These are phyloP conservation scores for Xylaria sp. DNA, from an alignment of 2,329 filamentous ascomycete species.

Conservation along the genomic window DNA sequence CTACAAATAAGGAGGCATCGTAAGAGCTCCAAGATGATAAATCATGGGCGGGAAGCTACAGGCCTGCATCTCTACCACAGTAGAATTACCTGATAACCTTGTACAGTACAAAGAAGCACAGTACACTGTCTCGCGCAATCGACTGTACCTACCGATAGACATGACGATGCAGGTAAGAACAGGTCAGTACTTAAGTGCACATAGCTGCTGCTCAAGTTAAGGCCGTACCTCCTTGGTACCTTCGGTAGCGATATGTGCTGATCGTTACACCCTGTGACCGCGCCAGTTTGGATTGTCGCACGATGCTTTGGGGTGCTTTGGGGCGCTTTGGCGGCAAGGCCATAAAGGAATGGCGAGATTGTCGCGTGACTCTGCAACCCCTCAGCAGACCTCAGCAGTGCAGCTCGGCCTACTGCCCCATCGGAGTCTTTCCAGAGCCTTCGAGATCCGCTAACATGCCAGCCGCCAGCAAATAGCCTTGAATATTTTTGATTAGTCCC, in stretches of 20 bases:
- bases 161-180: constrained; percentile 27
- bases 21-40: constrained; percentile 1
- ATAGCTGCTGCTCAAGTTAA: background rate
- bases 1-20: constrained; percentile 4
- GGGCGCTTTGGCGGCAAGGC: constrained; percentile 25
- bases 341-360: constrained; percentile 36
- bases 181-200: background rate
- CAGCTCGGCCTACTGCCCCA: constrained; percentile 6
- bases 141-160: constrained; percentile 28
- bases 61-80: background rate
- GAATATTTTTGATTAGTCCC: constrained; percentile 4
- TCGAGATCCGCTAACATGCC: constrained; percentile 16
- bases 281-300: constrained; percentile 23
- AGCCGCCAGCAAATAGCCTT: constrained; percentile 4
- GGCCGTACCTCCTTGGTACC: constrained; percentile 13
- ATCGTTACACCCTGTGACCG: constrained; percentile 12
- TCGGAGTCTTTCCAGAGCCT: constrained; percentile 31
- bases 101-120: constrained; percentile 11
- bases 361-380: constrained; percentile 37
- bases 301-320: constrained; percentile 19
- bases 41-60: background rate
- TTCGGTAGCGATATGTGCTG: background rate
- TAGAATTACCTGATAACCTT: background rate
- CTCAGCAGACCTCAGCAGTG: constrained; percentile 28
- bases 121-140: constrained; percentile 21